A percentile compares a stretch with the other conserved stretches of the same genome.
These are phyloP conservation scores for Fennellomyces sp. DNA, from an alignment of 371 early-diverging fungal species.

Conservation along the genomic window DNA sequence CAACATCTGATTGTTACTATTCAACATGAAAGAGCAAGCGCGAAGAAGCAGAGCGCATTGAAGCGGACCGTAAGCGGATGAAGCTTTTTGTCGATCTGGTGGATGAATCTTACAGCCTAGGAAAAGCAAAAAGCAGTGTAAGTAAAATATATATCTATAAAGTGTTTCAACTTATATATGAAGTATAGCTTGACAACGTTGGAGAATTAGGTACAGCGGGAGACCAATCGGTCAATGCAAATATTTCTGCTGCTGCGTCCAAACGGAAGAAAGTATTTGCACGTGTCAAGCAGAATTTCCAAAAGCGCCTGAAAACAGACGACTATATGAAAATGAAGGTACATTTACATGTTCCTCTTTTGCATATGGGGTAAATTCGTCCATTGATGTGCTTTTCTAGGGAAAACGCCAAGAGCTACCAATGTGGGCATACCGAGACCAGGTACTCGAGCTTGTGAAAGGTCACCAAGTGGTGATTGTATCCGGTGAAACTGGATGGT, in stretches of 20 bases:
- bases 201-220: too few relatives aligned
- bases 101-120: conserved; percentile 14
- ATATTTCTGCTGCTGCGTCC: too few relatives aligned
- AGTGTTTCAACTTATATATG: too few relatives aligned
- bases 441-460: conserved; percentile 55
- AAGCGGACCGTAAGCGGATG: conserved; percentile 31
- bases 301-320: conserved; percentile 32
- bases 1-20: background rate
- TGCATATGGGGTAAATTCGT: too few relatives aligned
- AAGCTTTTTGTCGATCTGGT: conserved; percentile 26
- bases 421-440: conserved; percentile 58
- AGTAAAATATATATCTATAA: conserved; percentile 1
- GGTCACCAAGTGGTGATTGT: conserved; percentile 75
- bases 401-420: conserved; percentile 65
- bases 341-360: too few relatives aligned
- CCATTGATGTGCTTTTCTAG: conserved; percentile 23
- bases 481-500: conserved; percentile 90
- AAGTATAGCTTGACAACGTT: too few relatives aligned
- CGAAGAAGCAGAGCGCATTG: conserved; percentile 23
- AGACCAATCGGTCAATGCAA: too few relatives aligned
- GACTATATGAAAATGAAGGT: conserved; percentile 41
- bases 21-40: conserved; percentile 17
- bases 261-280: conserved; percentile 15
- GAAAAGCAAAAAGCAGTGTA: conserved; percentile 11
- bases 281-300: conserved; percentile 13